These are phyloP conservation scores for Thalassiosira livingstoniorum DNA, from an alignment of 352 stramenopile genomes.

Conservation along the genomic window DNA sequence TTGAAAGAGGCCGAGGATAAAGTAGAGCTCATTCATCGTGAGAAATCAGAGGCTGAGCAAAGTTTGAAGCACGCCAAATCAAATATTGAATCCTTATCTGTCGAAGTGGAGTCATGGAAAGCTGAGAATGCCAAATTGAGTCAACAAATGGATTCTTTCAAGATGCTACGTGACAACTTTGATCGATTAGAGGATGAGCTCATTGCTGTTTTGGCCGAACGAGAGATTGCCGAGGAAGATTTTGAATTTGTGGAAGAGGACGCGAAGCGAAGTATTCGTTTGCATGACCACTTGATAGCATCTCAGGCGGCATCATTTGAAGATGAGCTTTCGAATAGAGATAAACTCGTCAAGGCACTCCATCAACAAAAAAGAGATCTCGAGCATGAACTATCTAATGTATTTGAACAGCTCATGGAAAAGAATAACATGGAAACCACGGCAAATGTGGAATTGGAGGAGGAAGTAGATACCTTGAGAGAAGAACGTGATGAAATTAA, in stretches of 20 bases:
- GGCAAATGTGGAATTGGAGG: not conserved
- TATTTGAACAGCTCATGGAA: no score
- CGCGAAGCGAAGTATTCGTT: constrained; percentile 29
- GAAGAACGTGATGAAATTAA: not conserved
- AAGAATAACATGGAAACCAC: not conserved
- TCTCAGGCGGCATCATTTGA: not conserved
- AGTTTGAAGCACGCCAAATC: constrained; percentile 20
- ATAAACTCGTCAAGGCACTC: not conserved
- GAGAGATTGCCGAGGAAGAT: constrained; percentile 29
- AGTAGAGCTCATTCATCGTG: constrained; percentile 25
- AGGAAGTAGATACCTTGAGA: constrained; percentile 1
- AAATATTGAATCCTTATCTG: constrained; percentile 22
- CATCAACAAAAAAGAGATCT: not conserved
- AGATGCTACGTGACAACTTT: constrained; percentile 20
- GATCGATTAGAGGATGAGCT: constrained; percentile 45
- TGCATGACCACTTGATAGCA: constrained; percentile 31
- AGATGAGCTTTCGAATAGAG: not conserved
- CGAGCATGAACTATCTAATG: no score
- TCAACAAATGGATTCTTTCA: constrained; percentile 1
- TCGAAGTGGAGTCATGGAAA: constrained; percentile 30
- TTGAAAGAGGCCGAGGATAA: constrained; percentile 27
- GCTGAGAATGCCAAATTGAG: constrained; percentile 23
- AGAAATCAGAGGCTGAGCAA: constrained; percentile 25
- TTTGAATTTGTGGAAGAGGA: constrained; percentile 31
- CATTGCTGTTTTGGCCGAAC: constrained; percentile 13